Evolutionary conservation across 805 yeast genomes (phyloP), one percentile per base, ranked within the genome.

Genomic region (Nakazawaea laoshanensis): DNA sequence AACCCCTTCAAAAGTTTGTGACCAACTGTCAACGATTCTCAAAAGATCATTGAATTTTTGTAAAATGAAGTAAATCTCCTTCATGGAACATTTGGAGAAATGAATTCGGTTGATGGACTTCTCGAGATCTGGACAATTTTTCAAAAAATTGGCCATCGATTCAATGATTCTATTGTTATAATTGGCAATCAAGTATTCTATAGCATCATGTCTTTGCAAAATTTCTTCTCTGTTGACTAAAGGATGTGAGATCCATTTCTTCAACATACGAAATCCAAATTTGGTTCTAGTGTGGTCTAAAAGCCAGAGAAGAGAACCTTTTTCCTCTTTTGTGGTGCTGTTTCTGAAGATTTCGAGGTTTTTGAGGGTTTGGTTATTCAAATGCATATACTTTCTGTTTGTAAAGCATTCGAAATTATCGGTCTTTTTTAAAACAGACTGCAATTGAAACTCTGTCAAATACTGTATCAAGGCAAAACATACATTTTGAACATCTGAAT

Each of bases 231-330:
- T 57, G 27, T 74, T 64, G 0, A 72, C 54, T 15, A 88, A 61
- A 1, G 98, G 98, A 39, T 67, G 62, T 1, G 74, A 63, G 1
- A 88, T 56, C 98, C 98, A 92, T 24, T 68, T 59, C 19, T 65
- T 62, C 10, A 92, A 51, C 38, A 73, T 45, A 34, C 95, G 55
- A 28, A 63, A 67, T 0, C 98, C 98, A 52, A 79, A 80, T 19
- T 67, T 63, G 0, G 97, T 84, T 21, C 73, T 57, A 0, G 97
- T 84, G 42, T 81, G 87, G 49, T 89, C 82, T 39, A 92, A 44
- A 2, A 85, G 59, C 87, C 94, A 84, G 11, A 83, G 50, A 10
- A 89, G 56, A 0, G 95, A 74, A 0, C 96, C 97, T 20, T 63
- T 55, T 7, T 60, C 61, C 4, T 64, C 57, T 9, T 57, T 50